Evolutionary conservation across 441 rosid genomes (phyloP), one percentile per base, ranked within the genome.

Genomic region (Brassica hybrid): DNA sequence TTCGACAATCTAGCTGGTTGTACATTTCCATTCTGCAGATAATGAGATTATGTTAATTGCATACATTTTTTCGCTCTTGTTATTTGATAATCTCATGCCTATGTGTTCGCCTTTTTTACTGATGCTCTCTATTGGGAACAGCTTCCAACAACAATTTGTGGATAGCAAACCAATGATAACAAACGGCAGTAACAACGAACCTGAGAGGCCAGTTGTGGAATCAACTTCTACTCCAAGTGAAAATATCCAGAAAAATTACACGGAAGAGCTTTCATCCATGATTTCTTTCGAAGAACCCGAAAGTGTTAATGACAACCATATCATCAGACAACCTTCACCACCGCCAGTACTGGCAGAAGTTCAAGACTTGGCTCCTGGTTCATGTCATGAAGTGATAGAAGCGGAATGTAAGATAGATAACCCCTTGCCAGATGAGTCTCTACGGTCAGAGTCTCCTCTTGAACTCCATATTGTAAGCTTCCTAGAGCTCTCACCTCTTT

Each of bases 331-430:
- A 69, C 99, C 98, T 71, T 91, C 97, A 83, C 97, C 99, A 76
- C 97, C 98, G 48, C 90, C 98, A 50, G 91, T 93, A 58, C 95
- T 96, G 75, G 93, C 97, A 50, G 97, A 90, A 89, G 94, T 96
- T 70, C 97, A 88, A 73, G 97, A 93, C 84, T 78, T 96, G 86
- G 81, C 83, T 66, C 80, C 89, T 36, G 82, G 89, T 16, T 64
- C 81, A 67, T 79, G 87, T 67, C 86, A 88, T 3, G 89, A 88
- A 79, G 83, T 76, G 70, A 54, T 77, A 27, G 90, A 85, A 78
- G 52, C 79, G 10, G 88, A 84, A 65, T 81, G 82, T 81, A 84
- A 66, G 59, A 57, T 89, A 76, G 93, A 84, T 57, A 87, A 82
- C 67, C 84, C 92, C 45, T 75, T 86, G 18, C 83, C 89, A 12